These are phyloP conservation scores for Agaricus subrufescens DNA, from an alignment of 768 basidiomycete species.

Conservation along the genomic window DNA sequence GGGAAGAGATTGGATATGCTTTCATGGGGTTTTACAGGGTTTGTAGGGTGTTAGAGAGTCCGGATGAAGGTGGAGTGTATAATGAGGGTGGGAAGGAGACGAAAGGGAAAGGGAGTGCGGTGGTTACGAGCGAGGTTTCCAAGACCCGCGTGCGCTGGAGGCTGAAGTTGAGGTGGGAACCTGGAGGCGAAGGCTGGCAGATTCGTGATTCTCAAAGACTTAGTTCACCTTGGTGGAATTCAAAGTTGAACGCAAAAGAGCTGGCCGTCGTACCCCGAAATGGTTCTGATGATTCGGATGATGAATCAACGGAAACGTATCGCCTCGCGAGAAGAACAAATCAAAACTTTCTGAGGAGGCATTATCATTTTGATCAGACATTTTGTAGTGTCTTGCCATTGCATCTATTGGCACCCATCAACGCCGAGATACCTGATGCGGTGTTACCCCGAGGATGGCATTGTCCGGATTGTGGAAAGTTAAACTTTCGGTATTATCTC, in stretches of 20 bases:
- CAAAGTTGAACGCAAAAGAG: background rate
- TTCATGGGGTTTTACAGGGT: slow-evolving; percentile 47
- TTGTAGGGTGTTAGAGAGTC: slow-evolving; percentile 31
- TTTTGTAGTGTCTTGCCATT: slow-evolving; percentile 24
- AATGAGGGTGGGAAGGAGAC: background rate
- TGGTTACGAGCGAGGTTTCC: slow-evolving; percentile 18
- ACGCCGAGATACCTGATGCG: slow-evolving; percentile 22
- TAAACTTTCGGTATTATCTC: slow-evolving; percentile 42
- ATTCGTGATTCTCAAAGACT: slow-evolving; percentile 6
- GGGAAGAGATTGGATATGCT: slow-evolving; percentile 32
- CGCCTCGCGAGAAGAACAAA: slow-evolving; percentile 15
- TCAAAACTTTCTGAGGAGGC: slow-evolving; percentile 21
- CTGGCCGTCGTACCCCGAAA: background rate
- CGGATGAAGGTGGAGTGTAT: background rate
- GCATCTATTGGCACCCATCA: slow-evolving; percentile 24
- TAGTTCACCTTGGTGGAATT: slow-evolving; percentile 23
- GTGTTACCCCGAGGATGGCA: slow-evolving; percentile 44
- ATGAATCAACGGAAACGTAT: slow-evolving; percentile 9
- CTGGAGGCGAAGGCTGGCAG: slow-evolving; percentile 42
- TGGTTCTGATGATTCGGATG: slow-evolving; percentile 4
- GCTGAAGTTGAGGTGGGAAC: slow-evolving; percentile 42
- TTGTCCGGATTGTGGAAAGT: slow-evolving; percentile 41
- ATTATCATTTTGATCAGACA: slow-evolving; percentile 15
- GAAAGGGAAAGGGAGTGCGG: background rate
- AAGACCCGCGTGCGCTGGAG: slow-evolving; percentile 33